Evolutionary conservation across 2,329 filamentous ascomycete species (phyloP).

Genomic region (Cylindrodendrum hubeiense): DNA sequence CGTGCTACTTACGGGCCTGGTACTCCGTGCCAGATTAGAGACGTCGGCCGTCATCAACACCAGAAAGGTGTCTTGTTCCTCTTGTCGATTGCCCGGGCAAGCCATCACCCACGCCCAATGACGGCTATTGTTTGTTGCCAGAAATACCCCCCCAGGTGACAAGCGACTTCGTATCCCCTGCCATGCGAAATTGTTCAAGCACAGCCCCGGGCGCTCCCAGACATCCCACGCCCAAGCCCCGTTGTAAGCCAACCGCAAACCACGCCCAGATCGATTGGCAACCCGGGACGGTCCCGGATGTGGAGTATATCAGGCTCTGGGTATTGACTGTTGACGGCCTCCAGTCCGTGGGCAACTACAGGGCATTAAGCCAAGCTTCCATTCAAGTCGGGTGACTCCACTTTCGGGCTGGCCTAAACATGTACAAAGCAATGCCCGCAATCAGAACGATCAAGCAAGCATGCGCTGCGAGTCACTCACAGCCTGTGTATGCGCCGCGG

Average conservation of each 20-base stretch:
- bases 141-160: background rate
- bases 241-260: background rate
- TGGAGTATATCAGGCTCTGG: background rate
- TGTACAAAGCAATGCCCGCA: background rate
- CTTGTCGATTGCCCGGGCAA: too few relatives aligned
- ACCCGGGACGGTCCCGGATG: background rate
- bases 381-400: background rate
- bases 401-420: background rate
- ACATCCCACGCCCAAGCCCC: background rate
- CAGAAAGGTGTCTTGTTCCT: background rate
- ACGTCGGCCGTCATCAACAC: background rate
- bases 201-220: background rate
- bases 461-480: constrained; percentile 32
- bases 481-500: constrained; percentile 1
- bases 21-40: background rate
- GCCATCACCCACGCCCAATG: background rate
- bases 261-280: background rate
- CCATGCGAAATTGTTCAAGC: background rate
- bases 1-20: background rate
- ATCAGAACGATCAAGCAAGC: background rate
- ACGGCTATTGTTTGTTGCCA: background rate
- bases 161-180: background rate
- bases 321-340: background rate
- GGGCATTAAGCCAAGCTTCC: background rate
- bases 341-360: background rate